These are phyloP conservation scores for Trametes sanguinea DNA, from an alignment of 768 basidiomycete genomes.

Conservation along the genomic window DNA sequence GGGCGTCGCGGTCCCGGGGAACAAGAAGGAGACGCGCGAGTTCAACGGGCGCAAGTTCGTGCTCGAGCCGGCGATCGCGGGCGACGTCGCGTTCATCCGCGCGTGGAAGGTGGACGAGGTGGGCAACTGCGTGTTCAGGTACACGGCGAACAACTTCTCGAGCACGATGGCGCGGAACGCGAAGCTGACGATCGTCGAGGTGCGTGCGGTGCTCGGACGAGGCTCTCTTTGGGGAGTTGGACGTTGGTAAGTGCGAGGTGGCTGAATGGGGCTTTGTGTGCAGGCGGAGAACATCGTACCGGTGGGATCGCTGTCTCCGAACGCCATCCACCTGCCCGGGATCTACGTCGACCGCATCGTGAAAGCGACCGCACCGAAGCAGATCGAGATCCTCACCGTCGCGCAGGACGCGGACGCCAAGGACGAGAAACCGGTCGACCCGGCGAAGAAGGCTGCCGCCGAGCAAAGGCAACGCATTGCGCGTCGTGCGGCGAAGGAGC, in stretches of 20 bases:
- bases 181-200: slow-evolving; percentile 88
- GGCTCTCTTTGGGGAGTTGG: too few species aligned
- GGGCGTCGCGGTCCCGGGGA: slow-evolving; percentile 71
- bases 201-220: slow-evolving; percentile 21
- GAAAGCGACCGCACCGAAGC: slow-evolving; percentile 70
- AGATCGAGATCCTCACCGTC: slow-evolving; percentile 74
- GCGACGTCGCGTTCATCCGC: slow-evolving; percentile 82
- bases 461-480: slow-evolving; percentile 76
- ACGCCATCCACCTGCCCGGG: slow-evolving; percentile 79
- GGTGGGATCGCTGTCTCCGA: slow-evolving; percentile 76
- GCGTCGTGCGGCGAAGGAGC: slow-evolving; percentile 84
- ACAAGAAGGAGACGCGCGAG: slow-evolving; percentile 73
- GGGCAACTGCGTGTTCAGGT: slow-evolving; percentile 90
- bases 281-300: slow-evolving; percentile 92
- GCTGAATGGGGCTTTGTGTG: background rate
- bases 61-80: slow-evolving; percentile 76
- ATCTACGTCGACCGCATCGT: slow-evolving; percentile 92
- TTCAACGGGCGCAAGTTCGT: slow-evolving; percentile 81
- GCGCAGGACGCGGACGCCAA: slow-evolving; percentile 47
- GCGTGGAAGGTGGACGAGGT: slow-evolving; percentile 94
- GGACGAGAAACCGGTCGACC: slow-evolving; percentile 32
- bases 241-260: background rate
- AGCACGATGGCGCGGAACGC: slow-evolving; percentile 89
- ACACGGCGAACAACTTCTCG: slow-evolving; percentile 86
- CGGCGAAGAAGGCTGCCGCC: slow-evolving; percentile 48